Percentiles rank a stretch among this genome's conserved stretches.
Conservation (phyloP, 257 asterid species). For the Solanum clarkiae region DNA sequence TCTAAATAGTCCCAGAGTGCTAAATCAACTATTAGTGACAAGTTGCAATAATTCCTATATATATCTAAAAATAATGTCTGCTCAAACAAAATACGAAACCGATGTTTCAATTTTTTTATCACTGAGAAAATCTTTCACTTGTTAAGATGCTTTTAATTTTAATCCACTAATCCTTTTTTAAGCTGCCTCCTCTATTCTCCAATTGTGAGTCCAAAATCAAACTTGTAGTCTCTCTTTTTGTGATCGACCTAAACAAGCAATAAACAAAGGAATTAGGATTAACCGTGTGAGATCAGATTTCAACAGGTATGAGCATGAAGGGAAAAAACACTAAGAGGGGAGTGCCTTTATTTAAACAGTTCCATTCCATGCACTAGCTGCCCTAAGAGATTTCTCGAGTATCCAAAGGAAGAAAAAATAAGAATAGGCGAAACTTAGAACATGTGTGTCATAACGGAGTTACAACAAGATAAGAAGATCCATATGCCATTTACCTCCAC, state of each 20-base stretch:
- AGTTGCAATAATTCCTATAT: neutral
- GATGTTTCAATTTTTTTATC: neutral
- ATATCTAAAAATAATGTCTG: too few species aligned
- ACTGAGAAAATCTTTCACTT: neutral
- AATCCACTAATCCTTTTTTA: neutral
- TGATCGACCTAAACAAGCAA: constrained; percentile 5
- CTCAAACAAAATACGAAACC: too few species aligned
- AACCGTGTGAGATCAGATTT: neutral
- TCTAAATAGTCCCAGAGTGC: neutral
- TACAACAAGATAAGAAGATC: neutral
- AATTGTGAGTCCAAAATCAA: constrained; percentile 4
- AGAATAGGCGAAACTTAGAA: neutral
- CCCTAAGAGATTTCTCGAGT: neutral
- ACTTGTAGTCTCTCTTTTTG: constrained; percentile 11
- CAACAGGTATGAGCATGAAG: neutral
- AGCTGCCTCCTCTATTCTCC: neutral
- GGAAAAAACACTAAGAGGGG: neutral
- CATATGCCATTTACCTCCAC: neutral
- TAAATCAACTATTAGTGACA: neutral
- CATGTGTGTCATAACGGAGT: neutral
- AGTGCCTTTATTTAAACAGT: neutral
- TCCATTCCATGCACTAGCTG: neutral
- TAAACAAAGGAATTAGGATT: neutral
- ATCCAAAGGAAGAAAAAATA: neutral
- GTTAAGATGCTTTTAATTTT: neutral